Evolutionary conservation across 768 basidiomycete species (phyloP).

Genomic region (Mycena kentingensis): DNA sequence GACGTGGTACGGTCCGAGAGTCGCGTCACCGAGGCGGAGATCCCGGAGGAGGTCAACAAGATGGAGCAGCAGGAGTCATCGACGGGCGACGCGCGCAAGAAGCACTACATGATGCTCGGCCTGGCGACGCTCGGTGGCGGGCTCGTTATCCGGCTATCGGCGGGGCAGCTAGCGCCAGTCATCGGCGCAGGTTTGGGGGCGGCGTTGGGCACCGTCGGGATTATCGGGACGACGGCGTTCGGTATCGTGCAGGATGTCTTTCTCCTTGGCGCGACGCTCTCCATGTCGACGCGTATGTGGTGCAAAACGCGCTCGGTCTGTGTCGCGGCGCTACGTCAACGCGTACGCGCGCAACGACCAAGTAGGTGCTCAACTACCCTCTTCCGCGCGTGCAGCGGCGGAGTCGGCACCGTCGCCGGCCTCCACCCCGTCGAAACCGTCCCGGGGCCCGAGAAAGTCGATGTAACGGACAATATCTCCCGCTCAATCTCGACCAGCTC

Average conservation of each 20-base stretch:
- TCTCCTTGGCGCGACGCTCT: conserved; percentile 89
- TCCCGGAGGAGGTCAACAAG: conserved; percentile 89
- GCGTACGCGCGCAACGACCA: conserved; percentile 83
- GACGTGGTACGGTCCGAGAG: conserved; percentile 95
- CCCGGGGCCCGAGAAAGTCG: conserved; percentile 92
- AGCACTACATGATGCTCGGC: conserved; percentile 89
- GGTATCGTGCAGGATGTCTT: conserved; percentile 98
- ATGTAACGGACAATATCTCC: conserved; percentile 93
- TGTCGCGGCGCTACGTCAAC: conserved; percentile 93
- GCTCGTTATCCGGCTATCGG: conserved; percentile 93
- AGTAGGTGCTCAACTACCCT: conserved; percentile 98
- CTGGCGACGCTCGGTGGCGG: conserved; percentile 90
- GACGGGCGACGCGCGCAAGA: conserved; percentile 70
- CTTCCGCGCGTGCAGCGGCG: conserved; percentile 92
- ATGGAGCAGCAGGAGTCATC: conserved; percentile 68
- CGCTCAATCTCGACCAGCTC: conserved; percentile 87
- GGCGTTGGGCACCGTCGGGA: conserved; percentile 87
- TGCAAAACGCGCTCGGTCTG: conserved; percentile 77
- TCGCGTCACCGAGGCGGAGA: conserved; percentile 94
- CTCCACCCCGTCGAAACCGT: conserved; percentile 81
- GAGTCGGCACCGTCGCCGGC: conserved; percentile 91
- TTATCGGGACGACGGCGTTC: conserved; percentile 85
- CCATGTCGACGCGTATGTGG: conserved; percentile 79
- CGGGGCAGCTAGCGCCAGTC: conserved; percentile 91
- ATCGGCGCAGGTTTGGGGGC: conserved; percentile 95